Percentiles rank a stretch among this genome's conserved stretches.
phyloP scores from a whole-genome alignment of 2,329 filamentous ascomycete genomes.

The Phialocephala sp. region DNA sequence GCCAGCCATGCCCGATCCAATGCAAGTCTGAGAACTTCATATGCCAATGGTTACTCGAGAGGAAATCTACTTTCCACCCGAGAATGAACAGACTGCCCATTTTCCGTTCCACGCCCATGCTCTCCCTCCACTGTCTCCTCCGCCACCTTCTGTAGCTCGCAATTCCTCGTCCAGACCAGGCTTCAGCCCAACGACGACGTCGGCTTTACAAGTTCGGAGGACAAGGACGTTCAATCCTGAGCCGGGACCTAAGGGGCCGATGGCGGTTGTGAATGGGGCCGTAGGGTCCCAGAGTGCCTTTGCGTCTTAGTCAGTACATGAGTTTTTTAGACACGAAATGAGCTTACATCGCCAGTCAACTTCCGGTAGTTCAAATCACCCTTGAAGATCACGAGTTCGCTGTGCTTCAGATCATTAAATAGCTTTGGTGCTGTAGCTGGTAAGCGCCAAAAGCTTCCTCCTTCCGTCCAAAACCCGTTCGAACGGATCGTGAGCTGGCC shows the following conservation, averaged over 20 bases:
- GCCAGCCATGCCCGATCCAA: neutral
- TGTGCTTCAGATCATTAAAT: conserved; percentile 77
- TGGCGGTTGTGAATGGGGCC: conserved; percentile 82
- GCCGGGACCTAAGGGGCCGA: conserved; percentile 81
- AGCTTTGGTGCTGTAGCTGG: conserved; percentile 71
- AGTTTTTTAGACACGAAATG: neutral
- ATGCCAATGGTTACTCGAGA: neutral
- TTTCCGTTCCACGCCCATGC: conserved; percentile 97
- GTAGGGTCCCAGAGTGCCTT: conserved; percentile 83
- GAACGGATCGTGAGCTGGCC: conserved; percentile 83
- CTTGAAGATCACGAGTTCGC: conserved; percentile 94
- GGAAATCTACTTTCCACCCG: conserved; percentile 62
- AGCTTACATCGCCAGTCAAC: conserved; percentile 77
- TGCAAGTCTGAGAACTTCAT: neutral
- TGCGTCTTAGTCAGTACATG: conserved; percentile 18
- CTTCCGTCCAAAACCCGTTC: conserved; percentile 90
- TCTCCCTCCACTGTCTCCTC: conserved; percentile 67
- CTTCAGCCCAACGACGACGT: conserved; percentile 89
- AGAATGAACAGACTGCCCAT: conserved; percentile 93
- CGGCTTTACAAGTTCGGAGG: conserved; percentile 93
- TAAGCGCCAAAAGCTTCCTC: conserved; percentile 87
- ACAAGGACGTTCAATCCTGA: conserved; percentile 87
- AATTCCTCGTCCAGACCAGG: conserved; percentile 84
- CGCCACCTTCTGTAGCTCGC: conserved; percentile 68
- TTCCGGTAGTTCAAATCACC: conserved; percentile 97